Evolutionary conservation across 2,329 filamentous ascomycete species (phyloP), one percentile per base, ranked within the genome.

Genomic region (Whalleya microplaca): DNA sequence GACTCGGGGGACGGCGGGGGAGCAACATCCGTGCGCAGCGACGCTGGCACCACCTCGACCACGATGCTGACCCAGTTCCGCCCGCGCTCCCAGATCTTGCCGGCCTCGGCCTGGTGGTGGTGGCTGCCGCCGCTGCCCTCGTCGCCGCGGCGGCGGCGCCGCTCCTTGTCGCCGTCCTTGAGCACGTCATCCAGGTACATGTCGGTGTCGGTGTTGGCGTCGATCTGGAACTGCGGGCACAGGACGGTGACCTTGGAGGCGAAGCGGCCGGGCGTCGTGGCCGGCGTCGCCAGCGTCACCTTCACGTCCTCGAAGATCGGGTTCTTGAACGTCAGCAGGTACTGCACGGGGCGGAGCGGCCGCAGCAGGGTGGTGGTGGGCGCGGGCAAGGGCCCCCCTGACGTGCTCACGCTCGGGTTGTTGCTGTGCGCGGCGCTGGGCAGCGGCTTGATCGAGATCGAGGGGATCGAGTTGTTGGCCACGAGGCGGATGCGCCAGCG

Each of bases 51-150:
- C 14, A 99, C 89, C 72, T 99, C 95, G 21, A 99, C 80, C 19
- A 97, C 90, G 10, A 99, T 91, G 63, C 88, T 95, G 16, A 95
- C 95, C 91, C 93, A 97, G 72, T 98, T 99, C 37, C 93, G 82
- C 0, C 93, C 94, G 51, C 88, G 85, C 62, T 97, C 93, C 90
- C 92, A 99, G n/a, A 98, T 87, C 75, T 98, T 98, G 50, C 94
- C 95, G 0, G 91, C 91, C 73, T 96, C 92, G 16, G 90, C 85
- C 69, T 85, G 86, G 47, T 85, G 83, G 48, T n/a, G n/a, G n/a
- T n/a, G n/a, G n/a, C n/a, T n/a, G n/a, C n/a, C n/a, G n/a, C n/a
- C n/a, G n/a, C 48, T 50, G 69, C 77, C 66, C 61, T 69, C 70
- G 66, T 75, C 65, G 21, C 73, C 73, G 14, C 68, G 69, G 63